These are phyloP conservation scores for Trichoderma sp. DNA, from an alignment of 2,329 filamentous ascomycete genomes.

Conservation along the genomic window DNA sequence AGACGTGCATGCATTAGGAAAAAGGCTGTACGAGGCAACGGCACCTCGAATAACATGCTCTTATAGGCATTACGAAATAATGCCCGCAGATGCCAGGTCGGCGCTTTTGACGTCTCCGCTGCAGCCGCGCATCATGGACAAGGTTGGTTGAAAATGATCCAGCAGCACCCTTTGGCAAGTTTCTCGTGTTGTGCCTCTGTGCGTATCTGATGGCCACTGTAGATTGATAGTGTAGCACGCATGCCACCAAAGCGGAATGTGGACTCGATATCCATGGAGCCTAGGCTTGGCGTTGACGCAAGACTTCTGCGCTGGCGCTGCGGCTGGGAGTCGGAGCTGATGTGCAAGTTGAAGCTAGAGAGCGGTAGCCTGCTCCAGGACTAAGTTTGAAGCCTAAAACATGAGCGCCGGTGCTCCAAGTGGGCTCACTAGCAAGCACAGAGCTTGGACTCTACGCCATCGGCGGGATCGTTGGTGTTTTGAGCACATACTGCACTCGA, in stretches of 20 bases:
- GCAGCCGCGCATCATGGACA: constrained; percentile 4
- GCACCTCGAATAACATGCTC: background rate
- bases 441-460: constrained; percentile 14
- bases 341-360: constrained; percentile 22
- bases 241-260: constrained; percentile 1
- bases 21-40: constrained; percentile 12
- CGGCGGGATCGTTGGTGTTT: constrained; percentile 22
- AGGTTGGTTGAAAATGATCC: background rate
- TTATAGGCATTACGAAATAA: background rate
- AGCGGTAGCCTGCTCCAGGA: background rate
- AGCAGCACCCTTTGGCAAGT: background rate
- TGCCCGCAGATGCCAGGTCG: constrained; percentile 1
- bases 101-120: constrained; percentile 17
- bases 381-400: constrained; percentile 16
- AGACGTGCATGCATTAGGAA: constrained; percentile 25
- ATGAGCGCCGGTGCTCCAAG: background rate
- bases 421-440: background rate
- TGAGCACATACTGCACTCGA: background rate
- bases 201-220: background rate
- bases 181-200: background rate
- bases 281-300: constrained; percentile 24
- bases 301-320: constrained; percentile 15
- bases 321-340: constrained; percentile 24
- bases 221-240: background rate
- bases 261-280: constrained; percentile 13